Evolutionary conservation across 75 land plant species (phyloP).

Genomic region (Isoetes taiwanensis): DNA sequence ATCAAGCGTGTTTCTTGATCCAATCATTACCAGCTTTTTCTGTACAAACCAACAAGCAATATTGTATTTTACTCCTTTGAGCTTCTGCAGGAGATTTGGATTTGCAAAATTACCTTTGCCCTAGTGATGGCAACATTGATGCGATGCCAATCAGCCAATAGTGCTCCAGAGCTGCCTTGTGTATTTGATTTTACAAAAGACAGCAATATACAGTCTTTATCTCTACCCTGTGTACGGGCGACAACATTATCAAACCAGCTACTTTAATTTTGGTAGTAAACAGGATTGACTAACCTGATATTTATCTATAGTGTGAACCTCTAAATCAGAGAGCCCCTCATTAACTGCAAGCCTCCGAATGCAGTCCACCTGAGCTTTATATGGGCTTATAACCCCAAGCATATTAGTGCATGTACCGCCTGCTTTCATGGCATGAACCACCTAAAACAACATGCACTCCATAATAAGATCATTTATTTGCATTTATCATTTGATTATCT

Average conservation of each 20-base stretch:
- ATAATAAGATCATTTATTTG: not conserved
- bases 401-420: constrained; percentile 34
- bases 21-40: constrained; percentile 90
- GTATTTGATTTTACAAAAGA: constrained; percentile 67
- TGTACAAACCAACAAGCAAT: constrained; percentile 24
- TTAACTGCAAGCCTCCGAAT: constrained; percentile 23
- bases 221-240: constrained; percentile 49
- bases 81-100: too few species aligned
- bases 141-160: constrained; percentile 85
- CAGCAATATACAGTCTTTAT: constrained; percentile 71
- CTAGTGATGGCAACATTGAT: constrained; percentile 83
- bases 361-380: constrained; percentile 62
- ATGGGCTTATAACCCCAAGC: constrained; percentile 76
- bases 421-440: constrained; percentile 21
- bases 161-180: constrained; percentile 24
- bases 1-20: constrained; percentile 56
- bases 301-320: constrained; percentile 80
- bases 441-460: constrained; percentile 12
- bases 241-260: not conserved
- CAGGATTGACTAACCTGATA: constrained; percentile 43
- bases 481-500: not conserved
- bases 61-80: too few species aligned
- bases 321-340: constrained; percentile 24
- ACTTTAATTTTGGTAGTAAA: not conserved
- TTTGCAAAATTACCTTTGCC: constrained; percentile 49